Conservation (phyloP, 257 asterid genomes). For the Linaria vulgaris region DNA sequence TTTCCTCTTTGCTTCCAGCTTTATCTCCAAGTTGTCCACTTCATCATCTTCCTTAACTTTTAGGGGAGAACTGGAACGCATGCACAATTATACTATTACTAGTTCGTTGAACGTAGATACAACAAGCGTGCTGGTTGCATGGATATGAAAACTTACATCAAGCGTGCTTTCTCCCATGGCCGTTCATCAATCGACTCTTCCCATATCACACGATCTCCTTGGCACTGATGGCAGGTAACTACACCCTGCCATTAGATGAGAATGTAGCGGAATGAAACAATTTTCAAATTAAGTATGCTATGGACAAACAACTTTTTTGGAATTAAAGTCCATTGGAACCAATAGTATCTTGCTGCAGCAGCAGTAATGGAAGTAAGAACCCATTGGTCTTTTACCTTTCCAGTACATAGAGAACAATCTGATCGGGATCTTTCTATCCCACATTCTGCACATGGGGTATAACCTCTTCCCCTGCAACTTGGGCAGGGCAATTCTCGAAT, state of each 20-base stretch:
- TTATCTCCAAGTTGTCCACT: constrained; percentile 85
- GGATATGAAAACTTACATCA: constrained; percentile 46
- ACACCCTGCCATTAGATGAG: constrained; percentile 50
- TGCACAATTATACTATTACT: constrained; percentile 6
- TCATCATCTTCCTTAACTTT: constrained; percentile 93
- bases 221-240: constrained; percentile 70
- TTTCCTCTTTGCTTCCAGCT: constrained; percentile 60
- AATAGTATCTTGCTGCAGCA: constrained; percentile 1
- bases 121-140: background rate
- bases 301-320: background rate
- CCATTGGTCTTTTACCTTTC: constrained; percentile 50
- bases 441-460: constrained; percentile 79
- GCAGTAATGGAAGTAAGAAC: background rate
- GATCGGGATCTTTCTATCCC: constrained; percentile 91
- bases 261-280: background rate
- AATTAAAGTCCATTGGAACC: background rate
- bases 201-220: constrained; percentile 95
- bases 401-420: constrained; percentile 74
- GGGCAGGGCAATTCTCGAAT: constrained; percentile 95
- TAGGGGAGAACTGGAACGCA: constrained; percentile 69
- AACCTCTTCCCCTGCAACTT: constrained; percentile 93
- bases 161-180: constrained; percentile 97
- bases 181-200: constrained; percentile 89
- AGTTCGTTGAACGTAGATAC: background rate
- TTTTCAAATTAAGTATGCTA: background rate